These are phyloP conservation scores for Paramyrothecium roridum DNA, from an alignment of 2,329 filamentous ascomycete species.

Conservation along the genomic window DNA sequence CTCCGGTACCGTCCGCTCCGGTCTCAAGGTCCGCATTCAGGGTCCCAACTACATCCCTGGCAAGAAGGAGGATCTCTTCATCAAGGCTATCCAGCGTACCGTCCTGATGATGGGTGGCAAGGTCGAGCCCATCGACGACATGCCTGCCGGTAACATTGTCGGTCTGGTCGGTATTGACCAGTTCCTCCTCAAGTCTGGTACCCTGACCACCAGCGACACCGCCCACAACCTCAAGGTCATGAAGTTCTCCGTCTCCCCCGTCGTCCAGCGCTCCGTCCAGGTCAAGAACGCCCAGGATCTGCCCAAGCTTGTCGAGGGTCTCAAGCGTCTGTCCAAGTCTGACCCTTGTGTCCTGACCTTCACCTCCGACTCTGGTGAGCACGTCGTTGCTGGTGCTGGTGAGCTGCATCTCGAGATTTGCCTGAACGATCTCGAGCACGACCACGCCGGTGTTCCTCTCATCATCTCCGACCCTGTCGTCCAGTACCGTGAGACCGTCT, in stretches of 20 bases:
- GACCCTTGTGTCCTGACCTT: slow-evolving; percentile 95
- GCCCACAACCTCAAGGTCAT: slow-evolving; percentile 99
- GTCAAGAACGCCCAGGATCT: slow-evolving; percentile 99
- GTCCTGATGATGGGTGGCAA: slow-evolving; percentile 99
- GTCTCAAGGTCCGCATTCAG: slow-evolving; percentile 99
- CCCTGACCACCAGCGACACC: slow-evolving; percentile 92
- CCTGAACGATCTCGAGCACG: slow-evolving; percentile 99
- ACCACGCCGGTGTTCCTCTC: slow-evolving; percentile 98
- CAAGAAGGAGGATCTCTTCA: slow-evolving; percentile 98
- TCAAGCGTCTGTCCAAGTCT: slow-evolving; percentile 99
- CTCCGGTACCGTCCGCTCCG: slow-evolving; percentile 94
- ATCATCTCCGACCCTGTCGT: slow-evolving; percentile 98
- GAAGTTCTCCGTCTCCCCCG: slow-evolving; percentile 99
- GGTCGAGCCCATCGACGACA: slow-evolving; percentile 98
- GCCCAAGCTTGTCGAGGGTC: slow-evolving; percentile 99
- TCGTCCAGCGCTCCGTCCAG: slow-evolving; percentile 97
- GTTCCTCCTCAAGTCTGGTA: slow-evolving; percentile 99
- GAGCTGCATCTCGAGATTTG: slow-evolving; percentile 99
- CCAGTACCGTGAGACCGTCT: slow-evolving; percentile 96
- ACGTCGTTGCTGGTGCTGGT: slow-evolving; percentile 98
- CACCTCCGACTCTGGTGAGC: slow-evolving; percentile 92
- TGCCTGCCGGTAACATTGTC: slow-evolving; percentile 99
- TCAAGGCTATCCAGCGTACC: slow-evolving; percentile 99
- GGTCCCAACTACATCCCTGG: slow-evolving; percentile 97
- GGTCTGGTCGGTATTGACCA: slow-evolving; percentile 99